These are phyloP conservation scores for Rehmannia glutinosa DNA, from an alignment of 257 asterid genomes.

Conservation along the genomic window DNA sequence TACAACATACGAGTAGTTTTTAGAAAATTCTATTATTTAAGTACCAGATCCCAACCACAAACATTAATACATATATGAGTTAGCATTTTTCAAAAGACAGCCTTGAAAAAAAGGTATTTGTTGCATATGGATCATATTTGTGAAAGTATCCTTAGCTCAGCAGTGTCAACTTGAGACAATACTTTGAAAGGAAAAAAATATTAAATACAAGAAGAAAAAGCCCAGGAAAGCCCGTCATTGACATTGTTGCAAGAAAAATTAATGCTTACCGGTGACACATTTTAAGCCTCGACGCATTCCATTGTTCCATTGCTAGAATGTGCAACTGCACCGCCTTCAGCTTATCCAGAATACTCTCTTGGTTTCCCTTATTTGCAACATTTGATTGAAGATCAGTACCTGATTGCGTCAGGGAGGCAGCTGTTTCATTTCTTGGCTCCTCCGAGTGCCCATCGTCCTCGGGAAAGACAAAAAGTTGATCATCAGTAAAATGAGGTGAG, in stretches of 20 bases:
- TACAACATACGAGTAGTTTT: slow-evolving; percentile 1
- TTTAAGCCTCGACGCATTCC: slow-evolving; percentile 61
- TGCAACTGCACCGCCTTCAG: slow-evolving; percentile 66
- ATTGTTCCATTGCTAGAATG: slow-evolving; percentile 76
- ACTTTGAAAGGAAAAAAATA: background rate
- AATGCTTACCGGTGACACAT: slow-evolving; percentile 45
- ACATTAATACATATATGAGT: background rate
- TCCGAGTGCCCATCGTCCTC: slow-evolving; percentile 18
- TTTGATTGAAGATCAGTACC: slow-evolving; percentile 24
- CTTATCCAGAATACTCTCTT: slow-evolving; percentile 53
- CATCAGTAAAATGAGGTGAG: slow-evolving; percentile 32
- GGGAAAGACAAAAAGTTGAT: slow-evolving; percentile 27
- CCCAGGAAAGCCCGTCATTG: slow-evolving; percentile 2
- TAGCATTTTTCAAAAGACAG: background rate
- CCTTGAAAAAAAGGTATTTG: background rate
- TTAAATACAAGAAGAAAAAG: background rate
- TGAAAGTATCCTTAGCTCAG: background rate
- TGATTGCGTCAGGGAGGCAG: slow-evolving; percentile 28
- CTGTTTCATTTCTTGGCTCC: slow-evolving; percentile 24
- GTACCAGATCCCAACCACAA: background rate
- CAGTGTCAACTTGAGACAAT: background rate
- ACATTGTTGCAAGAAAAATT: slow-evolving; percentile 8
- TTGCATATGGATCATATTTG: background rate
- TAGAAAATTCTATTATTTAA: background rate
- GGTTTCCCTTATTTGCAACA: slow-evolving; percentile 26